Conservation (phyloP, 805 yeast genomes). For the Candida sphagnicola region DNA sequence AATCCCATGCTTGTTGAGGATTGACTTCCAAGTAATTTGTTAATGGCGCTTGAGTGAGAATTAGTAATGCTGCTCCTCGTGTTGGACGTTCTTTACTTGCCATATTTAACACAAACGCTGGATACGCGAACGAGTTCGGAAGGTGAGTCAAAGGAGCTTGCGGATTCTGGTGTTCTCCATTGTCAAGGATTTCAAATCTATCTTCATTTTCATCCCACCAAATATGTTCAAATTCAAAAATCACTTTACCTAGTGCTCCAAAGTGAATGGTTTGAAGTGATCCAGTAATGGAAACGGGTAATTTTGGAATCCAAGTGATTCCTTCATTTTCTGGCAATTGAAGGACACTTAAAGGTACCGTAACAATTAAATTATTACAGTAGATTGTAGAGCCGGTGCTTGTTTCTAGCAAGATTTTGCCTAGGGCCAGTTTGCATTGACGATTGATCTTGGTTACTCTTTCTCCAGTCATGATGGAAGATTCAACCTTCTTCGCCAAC, state of each 20-base stretch:
- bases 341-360: conserved; percentile 75
- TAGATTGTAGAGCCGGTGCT: conserved; percentile 22
- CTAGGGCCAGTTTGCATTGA: conserved; percentile 4
- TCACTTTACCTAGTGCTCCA: conserved; percentile 40
- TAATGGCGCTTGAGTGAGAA: conserved; percentile 68
- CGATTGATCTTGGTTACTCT: conserved; percentile 41
- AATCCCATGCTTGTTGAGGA: conserved; percentile 53
- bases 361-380: conserved; percentile 61
- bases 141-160: conserved; percentile 8
- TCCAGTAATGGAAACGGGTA: conserved; percentile 15
- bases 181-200: conserved; percentile 28
- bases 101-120: conserved; percentile 58
- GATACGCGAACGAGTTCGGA: conserved; percentile 53
- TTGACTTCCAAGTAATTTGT: conserved; percentile 56
- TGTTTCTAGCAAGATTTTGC: conserved; percentile 28
- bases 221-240: conserved; percentile 35
- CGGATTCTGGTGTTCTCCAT: conserved; percentile 1
- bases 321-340: conserved; percentile 34
- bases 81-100: conserved; percentile 33
- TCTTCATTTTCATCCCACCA: conserved; percentile 44
- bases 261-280: conserved; percentile 27
- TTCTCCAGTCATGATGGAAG: conserved; percentile 35
- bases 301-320: conserved; percentile 32
- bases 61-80: conserved; percentile 51
- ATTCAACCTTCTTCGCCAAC: conserved; percentile 25